A percentile compares a stretch with the other conserved stretches of the same genome.
Evolutionary conservation across 176 grass and related monocot genomes (phyloP).

Genomic region (Oryza australiensis): DNA sequence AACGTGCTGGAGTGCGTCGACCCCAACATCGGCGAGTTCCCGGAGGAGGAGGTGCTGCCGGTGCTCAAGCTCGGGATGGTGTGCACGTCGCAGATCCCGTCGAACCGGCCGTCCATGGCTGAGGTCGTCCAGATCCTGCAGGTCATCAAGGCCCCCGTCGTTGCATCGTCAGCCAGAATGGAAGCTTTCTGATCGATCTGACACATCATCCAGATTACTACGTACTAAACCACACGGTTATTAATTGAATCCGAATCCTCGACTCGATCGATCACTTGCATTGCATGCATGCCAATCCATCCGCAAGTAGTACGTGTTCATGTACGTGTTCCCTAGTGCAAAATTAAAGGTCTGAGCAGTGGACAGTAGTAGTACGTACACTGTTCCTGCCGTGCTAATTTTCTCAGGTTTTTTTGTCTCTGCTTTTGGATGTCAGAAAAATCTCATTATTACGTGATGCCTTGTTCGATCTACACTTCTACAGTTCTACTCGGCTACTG

Average conservation of each 20-base stretch:
- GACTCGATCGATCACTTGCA: neutral
- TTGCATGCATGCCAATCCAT: neutral
- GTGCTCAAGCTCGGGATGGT: conserved; percentile 90
- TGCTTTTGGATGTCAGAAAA: neutral
- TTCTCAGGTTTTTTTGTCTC: neutral
- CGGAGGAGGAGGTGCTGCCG: conserved; percentile 94
- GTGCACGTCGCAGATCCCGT: conserved; percentile 94
- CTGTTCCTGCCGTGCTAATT: neutral
- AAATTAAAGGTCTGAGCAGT: neutral
- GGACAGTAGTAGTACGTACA: neutral
- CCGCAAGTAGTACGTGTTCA: neutral
- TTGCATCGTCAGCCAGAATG: conserved; percentile 31
- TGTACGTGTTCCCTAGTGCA: neutral
- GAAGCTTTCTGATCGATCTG: conserved; percentile 47
- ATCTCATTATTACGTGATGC: neutral
- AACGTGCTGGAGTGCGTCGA: conserved; percentile 78
- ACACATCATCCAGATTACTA: neutral
- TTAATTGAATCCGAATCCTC: neutral
- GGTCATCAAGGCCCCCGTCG: conserved; percentile 81
- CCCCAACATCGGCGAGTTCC: conserved; percentile 56
- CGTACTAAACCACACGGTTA: neutral
- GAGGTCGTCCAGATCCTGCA: conserved; percentile 98
- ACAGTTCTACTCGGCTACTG: neutral
- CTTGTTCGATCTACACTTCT: neutral
- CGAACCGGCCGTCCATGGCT: conserved; percentile 80